Conservation (phyloP, 257 asterid genomes). For the Fraxinus anomala region DNA sequence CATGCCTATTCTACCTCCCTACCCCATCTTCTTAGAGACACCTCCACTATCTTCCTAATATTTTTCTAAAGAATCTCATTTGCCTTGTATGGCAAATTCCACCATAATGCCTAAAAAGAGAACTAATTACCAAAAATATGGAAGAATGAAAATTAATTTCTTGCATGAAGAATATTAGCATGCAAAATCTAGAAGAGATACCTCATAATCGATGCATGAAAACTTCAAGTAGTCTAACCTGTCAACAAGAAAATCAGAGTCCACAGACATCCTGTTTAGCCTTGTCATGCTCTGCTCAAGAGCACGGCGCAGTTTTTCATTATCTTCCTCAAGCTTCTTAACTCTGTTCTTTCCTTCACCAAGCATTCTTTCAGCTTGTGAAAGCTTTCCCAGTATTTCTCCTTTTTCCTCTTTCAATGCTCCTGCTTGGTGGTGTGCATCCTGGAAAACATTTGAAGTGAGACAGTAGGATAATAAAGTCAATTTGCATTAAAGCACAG, state of each 20-base stretch:
- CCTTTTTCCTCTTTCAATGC: constrained; percentile 66
- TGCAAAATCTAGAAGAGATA: neutral
- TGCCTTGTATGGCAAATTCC: neutral
- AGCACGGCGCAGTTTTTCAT: constrained; percentile 89
- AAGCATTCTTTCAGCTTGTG: constrained; percentile 61
- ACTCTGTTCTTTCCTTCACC: constrained; percentile 74
- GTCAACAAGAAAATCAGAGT: constrained; percentile 95
- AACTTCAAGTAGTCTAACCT: constrained; percentile 52
- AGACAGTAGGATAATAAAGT: constrained; percentile 5
- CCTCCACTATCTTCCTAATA: neutral
- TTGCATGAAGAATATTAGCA: neutral
- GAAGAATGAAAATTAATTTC: neutral
- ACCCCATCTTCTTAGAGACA: neutral
- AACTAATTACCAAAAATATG: neutral
- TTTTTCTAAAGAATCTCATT: neutral
- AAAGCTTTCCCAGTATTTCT: constrained; percentile 58
- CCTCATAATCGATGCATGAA: neutral
- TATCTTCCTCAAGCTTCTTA: constrained; percentile 88
- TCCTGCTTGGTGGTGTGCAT: constrained; percentile 66
- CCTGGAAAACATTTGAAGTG: constrained; percentile 50
- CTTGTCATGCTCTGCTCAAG: constrained; percentile 97
- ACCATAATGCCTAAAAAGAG: neutral
- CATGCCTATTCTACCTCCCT: neutral
- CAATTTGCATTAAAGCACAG: constrained; percentile 11
- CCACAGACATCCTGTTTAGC: constrained; percentile 97